Evolutionary conservation across 495 filamentous ascomycete species (phyloP).

Genomic region (Trichoderma virens): DNA sequence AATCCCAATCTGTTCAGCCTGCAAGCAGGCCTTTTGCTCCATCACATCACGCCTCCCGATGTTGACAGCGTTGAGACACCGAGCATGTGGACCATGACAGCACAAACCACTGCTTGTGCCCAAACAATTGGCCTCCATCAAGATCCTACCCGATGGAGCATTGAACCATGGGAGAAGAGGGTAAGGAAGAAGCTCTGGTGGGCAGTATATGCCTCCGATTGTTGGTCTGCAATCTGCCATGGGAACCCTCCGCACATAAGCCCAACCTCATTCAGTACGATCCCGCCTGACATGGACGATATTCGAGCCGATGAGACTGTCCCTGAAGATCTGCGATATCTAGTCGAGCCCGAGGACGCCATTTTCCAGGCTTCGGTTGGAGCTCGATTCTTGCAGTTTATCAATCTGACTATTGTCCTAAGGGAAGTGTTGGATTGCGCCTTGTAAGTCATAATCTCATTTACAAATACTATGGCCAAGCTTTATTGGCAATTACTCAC

Average conservation of each 20-base stretch:
- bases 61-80: conserved; percentile 4
- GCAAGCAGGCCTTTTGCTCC: background rate
- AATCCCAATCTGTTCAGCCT: conserved; percentile 5
- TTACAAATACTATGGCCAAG: too few relatives aligned
- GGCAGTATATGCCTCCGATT: background rate
- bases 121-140: conserved; percentile 2
- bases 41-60: conserved; percentile 1
- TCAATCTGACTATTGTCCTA: background rate
- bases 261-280: background rate
- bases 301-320: conserved; percentile 3
- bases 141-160: background rate
- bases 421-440: background rate
- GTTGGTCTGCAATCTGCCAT: conserved; percentile 3
- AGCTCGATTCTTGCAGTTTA: background rate
- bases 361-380: background rate
- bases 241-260: background rate
- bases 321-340: background rate
- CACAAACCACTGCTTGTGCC: background rate
- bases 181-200: conserved; percentile 1
- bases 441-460: background rate
- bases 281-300: background rate
- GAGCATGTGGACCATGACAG: conserved; percentile 6
- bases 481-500: background rate
- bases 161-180: background rate
- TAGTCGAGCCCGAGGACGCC: background rate